Base-by-base conservation (phyloP, 257 asterid species). In the Cynanchum wilfordii region DNA sequence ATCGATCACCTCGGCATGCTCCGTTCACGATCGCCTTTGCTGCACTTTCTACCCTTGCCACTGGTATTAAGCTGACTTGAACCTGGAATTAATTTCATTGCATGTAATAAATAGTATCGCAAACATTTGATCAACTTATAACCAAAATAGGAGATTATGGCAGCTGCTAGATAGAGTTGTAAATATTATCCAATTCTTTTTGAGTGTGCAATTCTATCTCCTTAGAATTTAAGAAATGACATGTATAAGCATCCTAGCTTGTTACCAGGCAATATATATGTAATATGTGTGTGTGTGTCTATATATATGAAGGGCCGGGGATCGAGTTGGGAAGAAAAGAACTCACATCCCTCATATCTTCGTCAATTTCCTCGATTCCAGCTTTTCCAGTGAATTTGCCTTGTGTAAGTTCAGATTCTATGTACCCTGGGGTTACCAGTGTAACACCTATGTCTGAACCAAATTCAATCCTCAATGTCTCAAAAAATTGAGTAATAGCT, bases 321-420 rank as follows among this genome's bases (percentile, higher is more conserved):
- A 50, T 11, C n/a, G 4, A 50, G 45, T 50, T 50, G 44, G 45
- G 4, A n/a, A 27, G 55, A 22, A 5, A 4, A 60, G 17, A 44
- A 73, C 96, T 87, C 75, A 89, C 95, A 76, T 92, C 92, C 30
- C 92, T 82, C 83, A 83, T 70, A 5, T 83, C 87, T 60, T 79
- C 85, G 58, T 87, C 89, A 5, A 92, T 85, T 1, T 79, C 87
- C 40, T 81, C 10, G 47, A 44, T 73, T 17, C 95, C 95, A 2
- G 78, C 80, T 77, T 82, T 78, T 71, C 73, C 73, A 5, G 89
- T 75, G 82, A 81, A 79, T 71, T 88, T 91, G 62, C 96, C 96
- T 52, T 83, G 87, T 0, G 96, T 91, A 55, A 88, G 40, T 84
- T 91, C 95, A 0, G 96, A 91, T 77, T 91, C 97, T 30, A 85